Evolutionary conservation across 768 basidiomycete genomes (phyloP), one percentile per base, ranked within the genome.

Genomic region (Pisolithus albus): DNA sequence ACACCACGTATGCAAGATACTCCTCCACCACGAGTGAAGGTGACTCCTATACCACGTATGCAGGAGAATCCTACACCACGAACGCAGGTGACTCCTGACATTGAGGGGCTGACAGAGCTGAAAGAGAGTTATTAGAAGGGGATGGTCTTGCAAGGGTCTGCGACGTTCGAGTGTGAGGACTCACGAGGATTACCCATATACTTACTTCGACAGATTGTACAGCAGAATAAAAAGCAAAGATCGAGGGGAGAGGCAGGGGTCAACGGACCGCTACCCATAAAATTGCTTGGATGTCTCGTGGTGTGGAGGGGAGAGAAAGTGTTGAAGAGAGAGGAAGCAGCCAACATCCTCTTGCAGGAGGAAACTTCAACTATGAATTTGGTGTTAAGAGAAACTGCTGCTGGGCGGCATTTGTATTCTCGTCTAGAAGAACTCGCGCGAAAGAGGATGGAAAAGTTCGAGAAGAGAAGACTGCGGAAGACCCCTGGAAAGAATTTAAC

Each of bases 21-120:
- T n/a, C n/a, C n/a, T n/a, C n/a, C n/a, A n/a, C n/a, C n/a, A n/a
- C n/a, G n/a, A n/a, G n/a, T n/a, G n/a, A n/a, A n/a, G 21, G 21
- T 2, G 21, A 23, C 4, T 26, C 7, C 26, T 26, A 3, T 5
- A 67, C 53, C 60, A 61, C 38, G 56, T 68, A 57, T 0, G 32
- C n/a, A 4, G 21, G 39, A 26, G n/a, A n/a, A n/a, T n/a, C n/a
- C n/a, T n/a, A n/a, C n/a, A 67, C 53, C 60, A 61, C 38, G 56
- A 67, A 57, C 0, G 32, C n/a, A 4, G 21, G 39, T 24, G n/a
- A n/a, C n/a, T 53, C 4, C 59, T 4, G 70, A 66, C 4, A 37
- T 55, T 23, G 42, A 40, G 40, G 60, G 59, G 52, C 19, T 52
- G 11, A 10, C 46, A 4, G 52, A 61, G 34, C 57, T 61, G 11